phyloP scores from a whole-genome alignment of 768 basidiomycete genomes.

The Austroboletus eburneus region DNA sequence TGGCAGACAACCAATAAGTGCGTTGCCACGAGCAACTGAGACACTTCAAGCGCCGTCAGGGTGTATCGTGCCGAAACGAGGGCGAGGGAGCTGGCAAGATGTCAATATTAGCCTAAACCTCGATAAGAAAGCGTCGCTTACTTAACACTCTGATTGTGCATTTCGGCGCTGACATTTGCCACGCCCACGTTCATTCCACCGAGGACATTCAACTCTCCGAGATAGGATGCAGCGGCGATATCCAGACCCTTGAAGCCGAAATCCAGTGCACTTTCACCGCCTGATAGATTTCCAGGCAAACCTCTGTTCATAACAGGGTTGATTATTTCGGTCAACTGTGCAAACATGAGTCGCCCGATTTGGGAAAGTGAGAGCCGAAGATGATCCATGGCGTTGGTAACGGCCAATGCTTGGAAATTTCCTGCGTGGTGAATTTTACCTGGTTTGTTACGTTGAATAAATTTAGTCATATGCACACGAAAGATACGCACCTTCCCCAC shows the following conservation, averaged over 20 bases:
- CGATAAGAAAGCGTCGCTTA: constrained; percentile 33
- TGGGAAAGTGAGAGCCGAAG: constrained; percentile 70
- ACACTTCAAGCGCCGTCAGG: constrained; percentile 70
- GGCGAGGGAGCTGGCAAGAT: constrained; percentile 63
- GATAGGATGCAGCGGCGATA: constrained; percentile 79
- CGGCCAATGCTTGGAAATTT: constrained; percentile 86
- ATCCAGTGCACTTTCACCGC: constrained; percentile 75
- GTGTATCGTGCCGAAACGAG: constrained; percentile 81
- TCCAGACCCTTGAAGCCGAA: constrained; percentile 84
- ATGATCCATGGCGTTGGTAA: constrained; percentile 87
- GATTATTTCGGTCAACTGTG: constrained; percentile 54
- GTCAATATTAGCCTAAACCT: background rate
- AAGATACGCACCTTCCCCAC: constrained; percentile 15
- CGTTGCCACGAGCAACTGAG: constrained; percentile 67
- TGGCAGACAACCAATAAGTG: constrained; percentile 77
- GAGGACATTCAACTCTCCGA: constrained; percentile 75
- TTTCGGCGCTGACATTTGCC: constrained; percentile 82
- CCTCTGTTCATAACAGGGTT: constrained; percentile 69
- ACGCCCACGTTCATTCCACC: constrained; percentile 75
- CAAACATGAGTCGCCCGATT: constrained; percentile 65
- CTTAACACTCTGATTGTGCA: constrained; percentile 94
- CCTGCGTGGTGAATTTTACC: constrained; percentile 75
- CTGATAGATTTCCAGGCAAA: constrained; percentile 73
- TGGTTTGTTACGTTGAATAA: constrained; percentile 4
- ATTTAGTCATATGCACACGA: background rate